Base-by-base conservation (phyloP, 164 flowering plant genomes). In the Akebia trifoliata region DNA sequence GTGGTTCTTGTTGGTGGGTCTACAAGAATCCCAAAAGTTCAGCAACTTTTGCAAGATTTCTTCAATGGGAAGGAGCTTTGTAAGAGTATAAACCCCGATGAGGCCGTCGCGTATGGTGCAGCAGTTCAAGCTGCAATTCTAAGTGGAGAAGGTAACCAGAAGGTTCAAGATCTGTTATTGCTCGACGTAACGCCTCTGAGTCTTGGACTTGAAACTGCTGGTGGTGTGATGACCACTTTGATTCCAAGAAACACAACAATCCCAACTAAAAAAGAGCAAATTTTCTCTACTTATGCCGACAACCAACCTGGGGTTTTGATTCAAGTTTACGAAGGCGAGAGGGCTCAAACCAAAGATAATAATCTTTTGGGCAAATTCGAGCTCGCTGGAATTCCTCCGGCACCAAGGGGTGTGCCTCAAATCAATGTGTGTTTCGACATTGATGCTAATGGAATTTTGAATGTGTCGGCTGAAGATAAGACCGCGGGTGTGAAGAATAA, bases 271-370 rank as follows among this genome's bases (percentile, higher is more conserved):
- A 63, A 67, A 22, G 69, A 68, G 29, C 65, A 67, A 59, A 30
- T 59, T 4, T 71, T 71, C 55, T 67, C 74, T 4, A 67, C 71
- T 3, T 62, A 66, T 25, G 55, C 73, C 1, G 65, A 70, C 21
- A 70, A 61, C 28, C 74, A 70, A 40, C 66, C 69, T 1, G 66
- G 63, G 0, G 74, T 70, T 0, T 28, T 62, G 15, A 67, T 71
- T 10, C 71, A 67, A 18, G 74, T 71, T 9, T 71, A 66, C 24
- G 71, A 71, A 59, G 74, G 68, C 0, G 74, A 71, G 48, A 18
- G 71, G 10, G 59, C 69, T 1, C 35, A 55, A 56, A 59, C 68
- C 11, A 58, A 42, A 29, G 72, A 68, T 17, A 63, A 59, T 36
- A 59, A 59, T 20, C 36, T 63, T 4, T 52, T 63, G 0, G 72